A percentile compares a stretch with the other conserved stretches of the same genome.
These are phyloP conservation scores for Hyphopichia burtonii DNA, from an alignment of 1,139 yeast genomes.

Conservation along the genomic window DNA sequence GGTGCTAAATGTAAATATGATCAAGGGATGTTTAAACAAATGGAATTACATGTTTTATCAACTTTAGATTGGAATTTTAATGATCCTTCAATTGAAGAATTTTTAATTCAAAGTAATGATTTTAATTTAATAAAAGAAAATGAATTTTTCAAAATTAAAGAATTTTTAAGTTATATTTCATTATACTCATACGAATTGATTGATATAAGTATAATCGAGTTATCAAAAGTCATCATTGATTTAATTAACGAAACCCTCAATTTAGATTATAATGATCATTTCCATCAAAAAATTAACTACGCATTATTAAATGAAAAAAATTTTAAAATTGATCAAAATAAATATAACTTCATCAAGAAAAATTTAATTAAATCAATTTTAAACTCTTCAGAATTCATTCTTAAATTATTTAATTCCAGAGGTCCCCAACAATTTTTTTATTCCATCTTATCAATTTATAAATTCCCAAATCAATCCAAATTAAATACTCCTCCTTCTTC, in stretches of 20 bases:
- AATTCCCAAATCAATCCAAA: conserved; percentile 1
- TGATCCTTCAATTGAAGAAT: conserved; percentile 60
- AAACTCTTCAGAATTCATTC: conserved; percentile 32
- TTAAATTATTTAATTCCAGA: conserved; percentile 29
- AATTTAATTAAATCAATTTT: conserved; percentile 31
- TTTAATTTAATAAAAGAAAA: conserved; percentile 22
- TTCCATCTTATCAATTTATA: conserved; percentile 7
- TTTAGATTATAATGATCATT: conserved; percentile 17
- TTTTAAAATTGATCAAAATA: conserved; percentile 17
- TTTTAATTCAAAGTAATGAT: conserved; percentile 31
- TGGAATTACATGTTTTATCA: conserved; percentile 53
- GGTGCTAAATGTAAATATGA: conserved; percentile 59
- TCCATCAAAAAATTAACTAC: conserved; percentile 21
- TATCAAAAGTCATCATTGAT: conserved; percentile 36
- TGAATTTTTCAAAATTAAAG: conserved; percentile 40
- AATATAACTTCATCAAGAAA: conserved; percentile 31
- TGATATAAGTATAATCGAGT: conserved; percentile 30
- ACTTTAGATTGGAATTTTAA: conserved; percentile 63
- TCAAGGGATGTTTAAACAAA: conserved; percentile 59
- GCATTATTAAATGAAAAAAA: conserved; percentile 2
- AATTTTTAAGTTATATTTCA: conserved; percentile 35
- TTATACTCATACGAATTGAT: conserved; percentile 39
- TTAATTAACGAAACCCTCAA: conserved; percentile 34
- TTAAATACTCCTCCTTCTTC: conserved; percentile 2
- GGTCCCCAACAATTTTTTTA: conserved; percentile 32